Percentiles rank a stretch among this genome's conserved stretches.
Conservation (phyloP, 2,329 filamentous ascomycete genomes). For the Fusarium dimerum region DNA sequence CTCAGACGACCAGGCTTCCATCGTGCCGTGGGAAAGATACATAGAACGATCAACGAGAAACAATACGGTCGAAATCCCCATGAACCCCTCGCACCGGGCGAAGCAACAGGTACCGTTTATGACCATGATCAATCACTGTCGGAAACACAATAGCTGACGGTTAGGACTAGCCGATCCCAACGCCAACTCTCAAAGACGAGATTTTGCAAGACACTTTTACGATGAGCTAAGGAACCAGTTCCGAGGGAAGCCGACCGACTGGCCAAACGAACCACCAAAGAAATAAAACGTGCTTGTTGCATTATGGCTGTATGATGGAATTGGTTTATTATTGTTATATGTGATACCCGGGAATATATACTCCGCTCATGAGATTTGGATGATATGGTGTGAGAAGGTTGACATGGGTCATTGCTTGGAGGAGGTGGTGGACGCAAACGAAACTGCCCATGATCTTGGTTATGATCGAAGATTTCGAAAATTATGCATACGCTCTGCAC, state of each 20-base stretch:
- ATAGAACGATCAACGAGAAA: slow-evolving; percentile 50
- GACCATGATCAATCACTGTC: not conserved
- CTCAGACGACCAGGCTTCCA: slow-evolving; percentile 54
- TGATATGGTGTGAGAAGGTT: not conserved
- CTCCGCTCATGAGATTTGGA: slow-evolving; percentile 4
- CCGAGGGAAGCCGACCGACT: slow-evolving; percentile 45
- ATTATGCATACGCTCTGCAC: too few relatives aligned
- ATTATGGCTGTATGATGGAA: not conserved
- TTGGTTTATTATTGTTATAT: not conserved
- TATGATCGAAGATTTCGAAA: too few relatives aligned
- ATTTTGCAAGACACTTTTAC: slow-evolving; percentile 50
- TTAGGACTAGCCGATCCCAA: slow-evolving; percentile 35
- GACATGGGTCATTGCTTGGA: too few relatives aligned
- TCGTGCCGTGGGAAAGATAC: slow-evolving; percentile 53
- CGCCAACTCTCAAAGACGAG: slow-evolving; percentile 16
- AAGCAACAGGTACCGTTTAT: slow-evolving; percentile 48
- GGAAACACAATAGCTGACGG: not conserved
- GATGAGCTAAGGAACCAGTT: slow-evolving; percentile 54
- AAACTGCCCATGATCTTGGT: too few relatives aligned
- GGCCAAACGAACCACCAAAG: slow-evolving; percentile 30
- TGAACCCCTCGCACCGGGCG: slow-evolving; percentile 52
- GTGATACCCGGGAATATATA: slow-evolving; percentile 7
- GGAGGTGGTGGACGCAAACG: not conserved
- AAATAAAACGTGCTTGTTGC: slow-evolving; percentile 14
- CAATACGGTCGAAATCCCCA: slow-evolving; percentile 51